phyloP scores from a whole-genome alignment of 164 flowering plant genomes.

The Macadamia tetraphylla region DNA sequence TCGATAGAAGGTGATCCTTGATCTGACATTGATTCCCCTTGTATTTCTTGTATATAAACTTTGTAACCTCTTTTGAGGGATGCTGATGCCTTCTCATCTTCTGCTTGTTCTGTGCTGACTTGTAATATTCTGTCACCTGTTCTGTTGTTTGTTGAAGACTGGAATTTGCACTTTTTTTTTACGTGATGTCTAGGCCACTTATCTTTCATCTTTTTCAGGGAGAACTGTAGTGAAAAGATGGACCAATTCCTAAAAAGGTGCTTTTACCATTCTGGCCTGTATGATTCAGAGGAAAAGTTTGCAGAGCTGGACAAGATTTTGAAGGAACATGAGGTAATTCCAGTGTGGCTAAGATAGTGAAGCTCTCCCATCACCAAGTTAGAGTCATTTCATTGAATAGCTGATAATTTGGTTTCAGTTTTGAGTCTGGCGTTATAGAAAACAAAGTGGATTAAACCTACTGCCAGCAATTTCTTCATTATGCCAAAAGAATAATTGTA shows the following conservation, averaged over 20 bases:
- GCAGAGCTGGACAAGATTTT: slow-evolving; percentile 65
- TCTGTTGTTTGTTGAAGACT: background rate
- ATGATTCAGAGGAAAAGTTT: slow-evolving; percentile 73
- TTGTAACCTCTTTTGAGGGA: too few relatives aligned
- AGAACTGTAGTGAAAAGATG: slow-evolving; percentile 87
- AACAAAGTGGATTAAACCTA: too few relatives aligned
- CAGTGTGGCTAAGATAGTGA: background rate
- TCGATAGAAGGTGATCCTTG: slow-evolving; percentile 63
- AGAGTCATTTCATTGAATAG: too few relatives aligned
- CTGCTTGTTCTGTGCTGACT: too few relatives aligned
- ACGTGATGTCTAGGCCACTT: background rate
- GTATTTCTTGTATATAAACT: too few relatives aligned
- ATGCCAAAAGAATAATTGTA: too few relatives aligned
- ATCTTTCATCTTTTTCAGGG: slow-evolving; percentile 35
- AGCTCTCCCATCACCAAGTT: too few relatives aligned
- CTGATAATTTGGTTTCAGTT: background rate
- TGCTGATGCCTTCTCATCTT: too few relatives aligned
- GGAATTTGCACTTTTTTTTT: background rate
- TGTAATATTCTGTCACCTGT: background rate
- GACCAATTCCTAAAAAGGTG: slow-evolving; percentile 83
- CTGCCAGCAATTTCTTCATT: too few relatives aligned
- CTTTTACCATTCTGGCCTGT: slow-evolving; percentile 89
- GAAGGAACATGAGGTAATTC: slow-evolving; percentile 73
- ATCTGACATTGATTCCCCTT: background rate
- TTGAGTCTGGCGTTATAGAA: too few relatives aligned